Evolutionary conservation across 1,284 basidiomycete genomes (phyloP), one percentile per base, ranked within the genome.

Genomic region (Volvariella volvacea): DNA sequence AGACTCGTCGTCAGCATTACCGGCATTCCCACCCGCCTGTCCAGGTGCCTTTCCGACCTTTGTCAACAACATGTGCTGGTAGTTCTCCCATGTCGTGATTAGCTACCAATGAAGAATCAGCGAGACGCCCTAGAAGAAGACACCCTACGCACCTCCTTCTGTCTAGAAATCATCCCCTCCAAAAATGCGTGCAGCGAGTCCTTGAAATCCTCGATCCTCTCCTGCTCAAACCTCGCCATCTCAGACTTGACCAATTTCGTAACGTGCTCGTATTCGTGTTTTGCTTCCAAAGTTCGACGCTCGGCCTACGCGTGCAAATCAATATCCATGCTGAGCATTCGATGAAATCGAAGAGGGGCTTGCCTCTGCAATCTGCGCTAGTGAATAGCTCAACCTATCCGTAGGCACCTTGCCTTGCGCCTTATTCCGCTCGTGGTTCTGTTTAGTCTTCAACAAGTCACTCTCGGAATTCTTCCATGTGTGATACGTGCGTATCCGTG

Each of bases 181-280:
- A 94, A 64, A 64, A 90, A 92, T 1, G 71, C 71, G 55, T 87
- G 85, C 46, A 95, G 62, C 1, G 82, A 74, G 25, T 73, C 68
- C 59, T 90, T 92, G 61, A 95, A 91, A 57, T 95, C 92, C 39
- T 90, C 83, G 22, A 98, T 80, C 37, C 93, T 80, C 64, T 97
- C 94, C 56, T 83, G 77, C 65, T 99, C 95, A 59, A 99, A 97
- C 25, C 93, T 72, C n/a, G 81, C 83, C 56, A 96, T 83, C 66
- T 99, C 96, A 3, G 76, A 67, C 65, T 98, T 98, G 56, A 93
- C 85, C 20, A 96, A 69, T 52, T 83, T 83, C 21, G 91, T 88
- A 4, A 89, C 85, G 22, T 86, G 78, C 38, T 97, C 92, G 58
- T 91, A 99, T 50, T 96, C 90, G 43, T 82, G 78, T 55, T 88